Base-by-base conservation (phyloP, 805 yeast species). In the Wickerhamiella slavikovae region DNA sequence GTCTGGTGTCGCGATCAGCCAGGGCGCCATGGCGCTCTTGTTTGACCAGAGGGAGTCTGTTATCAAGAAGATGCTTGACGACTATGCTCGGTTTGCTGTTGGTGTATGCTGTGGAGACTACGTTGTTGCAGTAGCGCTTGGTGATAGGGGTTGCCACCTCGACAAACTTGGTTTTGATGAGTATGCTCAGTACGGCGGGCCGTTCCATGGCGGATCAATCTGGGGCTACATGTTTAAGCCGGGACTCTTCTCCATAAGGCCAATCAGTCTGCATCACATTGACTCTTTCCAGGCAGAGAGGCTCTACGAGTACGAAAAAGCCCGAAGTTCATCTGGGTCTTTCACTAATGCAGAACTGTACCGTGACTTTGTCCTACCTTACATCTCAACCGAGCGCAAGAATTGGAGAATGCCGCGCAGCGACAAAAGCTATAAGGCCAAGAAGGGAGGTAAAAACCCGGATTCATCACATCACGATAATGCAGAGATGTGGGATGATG, bases 41-140 rank as follows among this genome's bases (percentile, higher is more conserved):
- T 40, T 49, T 25, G 37, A 13, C 34, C 37, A 17, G 17, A 32
- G 24, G 19, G 31, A 25, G 21, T 32, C 17, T 31, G 29, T 17
- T n/a, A 13, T 25, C 15, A 17, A 27, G 4, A 30, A 26, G 8
- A 10, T 33, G 4, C 12, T 41, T 4, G 40, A 35, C 9, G 29
- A 36, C 23, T 45, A 36, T 17, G 47, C 44, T 5, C 34, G 34
- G 2, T 25, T 19, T 8, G 38, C 54, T 3, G 20, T 23, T 2
- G 28, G 19, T 4, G 29, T 34, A 18, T 52, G 56, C 41, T 52
- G 56, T 29, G 59, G 59, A 7, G 59, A 54, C 28, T 38, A 38
- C 17, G 41, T 52, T 31, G 40, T 52, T 5, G 51, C 50, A 3
- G 24, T 32, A 20, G 35, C 41, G 21, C 39, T 51, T 5, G 44